Conservation (phyloP, 2,329 filamentous ascomycete genomes). For the Clonostachys rosea region DNA sequence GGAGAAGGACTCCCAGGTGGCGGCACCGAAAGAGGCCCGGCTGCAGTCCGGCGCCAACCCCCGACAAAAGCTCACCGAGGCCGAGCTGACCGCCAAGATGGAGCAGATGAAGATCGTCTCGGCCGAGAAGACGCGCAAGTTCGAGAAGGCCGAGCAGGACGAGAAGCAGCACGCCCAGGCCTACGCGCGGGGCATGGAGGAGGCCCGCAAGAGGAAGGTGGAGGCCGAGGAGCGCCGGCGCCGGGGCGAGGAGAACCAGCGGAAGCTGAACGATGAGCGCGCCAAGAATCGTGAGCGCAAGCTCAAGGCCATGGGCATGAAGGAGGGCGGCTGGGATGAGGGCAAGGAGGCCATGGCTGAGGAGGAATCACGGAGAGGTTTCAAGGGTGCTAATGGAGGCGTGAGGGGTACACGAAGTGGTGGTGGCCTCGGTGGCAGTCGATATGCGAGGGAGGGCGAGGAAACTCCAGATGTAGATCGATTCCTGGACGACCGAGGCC, state of each 20-base stretch:
- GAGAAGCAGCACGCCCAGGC: constrained; percentile 50
- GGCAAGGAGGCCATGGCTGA: constrained; percentile 43
- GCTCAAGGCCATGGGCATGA: constrained; percentile 50
- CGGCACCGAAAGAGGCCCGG: constrained; percentile 31
- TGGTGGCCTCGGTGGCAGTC: constrained; percentile 37
- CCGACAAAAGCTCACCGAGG: constrained; percentile 54
- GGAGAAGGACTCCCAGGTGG: constrained; percentile 11
- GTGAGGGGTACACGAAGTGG: constrained; percentile 30
- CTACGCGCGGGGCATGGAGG: constrained; percentile 50
- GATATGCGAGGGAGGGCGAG: constrained; percentile 30
- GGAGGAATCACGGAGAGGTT: constrained; percentile 32
- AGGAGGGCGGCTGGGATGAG: constrained; percentile 54
- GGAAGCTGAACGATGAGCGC: constrained; percentile 53
- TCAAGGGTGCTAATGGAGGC: constrained; percentile 35
- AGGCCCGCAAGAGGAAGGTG: constrained; percentile 43
- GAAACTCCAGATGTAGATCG: constrained; percentile 24
- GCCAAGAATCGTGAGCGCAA: constrained; percentile 57
- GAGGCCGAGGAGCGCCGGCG: constrained; percentile 47
- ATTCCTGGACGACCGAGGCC: constrained; percentile 26
- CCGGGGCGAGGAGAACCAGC: constrained; percentile 45
- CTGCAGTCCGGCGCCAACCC: constrained; percentile 52
- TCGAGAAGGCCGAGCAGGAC: constrained; percentile 53
- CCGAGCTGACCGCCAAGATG: constrained; percentile 55
- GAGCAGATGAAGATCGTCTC: constrained; percentile 54
- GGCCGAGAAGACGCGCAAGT: constrained; percentile 54